phyloP scores from a whole-genome alignment of 768 basidiomycete species.

The Naematelia encephala region DNA sequence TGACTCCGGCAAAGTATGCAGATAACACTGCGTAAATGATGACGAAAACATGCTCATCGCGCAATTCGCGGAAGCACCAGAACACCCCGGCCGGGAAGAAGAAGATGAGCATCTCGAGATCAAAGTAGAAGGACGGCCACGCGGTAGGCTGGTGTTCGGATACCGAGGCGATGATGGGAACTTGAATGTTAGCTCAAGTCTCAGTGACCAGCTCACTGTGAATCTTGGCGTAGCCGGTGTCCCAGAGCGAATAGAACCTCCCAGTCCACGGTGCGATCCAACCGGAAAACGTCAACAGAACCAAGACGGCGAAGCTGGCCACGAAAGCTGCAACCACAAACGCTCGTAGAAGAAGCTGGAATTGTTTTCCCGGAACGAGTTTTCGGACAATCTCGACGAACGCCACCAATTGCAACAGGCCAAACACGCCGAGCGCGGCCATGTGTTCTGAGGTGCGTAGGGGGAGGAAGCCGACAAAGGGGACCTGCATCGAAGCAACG shows the following conservation, averaged over 20 bases:
- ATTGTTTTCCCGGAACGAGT: conserved; percentile 86
- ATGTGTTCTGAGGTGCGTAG: conserved; percentile 96
- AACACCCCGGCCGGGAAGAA: conserved; percentile 95
- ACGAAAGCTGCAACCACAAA: conserved; percentile 68
- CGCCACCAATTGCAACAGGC: conserved; percentile 90
- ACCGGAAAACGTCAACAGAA: conserved; percentile 81
- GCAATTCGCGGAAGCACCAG: conserved; percentile 86
- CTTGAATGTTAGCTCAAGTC: conserved; percentile 20
- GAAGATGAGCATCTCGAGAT: conserved; percentile 95
- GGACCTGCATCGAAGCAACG: conserved; percentile 96
- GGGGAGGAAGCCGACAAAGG: conserved; percentile 99
- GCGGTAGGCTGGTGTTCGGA: conserved; percentile 99
- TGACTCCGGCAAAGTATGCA: conserved; percentile 98
- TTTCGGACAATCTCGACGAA: conserved; percentile 85
- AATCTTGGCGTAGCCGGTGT: conserved; percentile 95
- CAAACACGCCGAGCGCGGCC: conserved; percentile 96
- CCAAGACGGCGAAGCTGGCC: conserved; percentile 69
- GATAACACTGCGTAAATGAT: conserved; percentile 95
- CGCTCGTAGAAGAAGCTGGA: conserved; percentile 72
- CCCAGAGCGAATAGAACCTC: conserved; percentile 98
- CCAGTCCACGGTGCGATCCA: conserved; percentile 99
- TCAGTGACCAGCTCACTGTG: conserved; percentile 58
- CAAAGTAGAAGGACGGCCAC: conserved; percentile 99
- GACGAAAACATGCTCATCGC: conserved; percentile 96
- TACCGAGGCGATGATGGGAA: conserved; percentile 97